Conservation (phyloP, 305 asterid species). For the Fraxinus baroniana region DNA sequence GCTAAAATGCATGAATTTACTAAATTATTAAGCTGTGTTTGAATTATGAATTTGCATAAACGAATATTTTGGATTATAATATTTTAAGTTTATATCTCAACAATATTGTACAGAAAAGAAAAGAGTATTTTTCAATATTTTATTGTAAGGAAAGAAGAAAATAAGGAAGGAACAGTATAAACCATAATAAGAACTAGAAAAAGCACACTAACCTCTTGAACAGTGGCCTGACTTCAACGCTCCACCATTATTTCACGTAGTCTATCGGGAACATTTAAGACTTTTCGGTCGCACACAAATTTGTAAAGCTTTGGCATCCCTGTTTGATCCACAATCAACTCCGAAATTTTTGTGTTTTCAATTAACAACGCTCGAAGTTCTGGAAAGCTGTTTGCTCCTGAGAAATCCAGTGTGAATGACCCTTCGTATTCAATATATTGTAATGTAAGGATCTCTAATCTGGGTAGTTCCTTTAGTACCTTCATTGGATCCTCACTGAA, state of each 20-base stretch:
- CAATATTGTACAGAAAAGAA: neutral
- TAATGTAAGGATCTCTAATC: neutral
- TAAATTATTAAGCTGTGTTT: neutral
- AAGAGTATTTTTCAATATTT: too few species aligned
- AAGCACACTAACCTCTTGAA: neutral
- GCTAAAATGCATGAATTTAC: neutral
- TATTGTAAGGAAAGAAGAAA: neutral
- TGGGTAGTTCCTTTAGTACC: neutral
- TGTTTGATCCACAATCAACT: conserved; percentile 1
- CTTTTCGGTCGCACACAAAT: neutral
- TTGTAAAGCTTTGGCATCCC: neutral
- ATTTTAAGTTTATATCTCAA: neutral
- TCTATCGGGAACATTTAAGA: neutral
- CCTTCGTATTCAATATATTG: fast-evolving
- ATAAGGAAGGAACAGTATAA: neutral
- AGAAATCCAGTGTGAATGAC: neutral
- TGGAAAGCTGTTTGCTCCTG: neutral
- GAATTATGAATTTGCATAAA: neutral
- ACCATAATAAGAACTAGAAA: neutral
- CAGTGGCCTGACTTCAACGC: neutral
- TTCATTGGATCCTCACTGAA: neutral
- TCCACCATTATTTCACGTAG: neutral
- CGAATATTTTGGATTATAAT: neutral
- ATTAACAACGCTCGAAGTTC: neutral
- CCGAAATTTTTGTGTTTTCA: neutral